Evolutionary conservation across 495 filamentous ascomycete species (phyloP), one percentile per base, ranked within the genome.

Genomic region (Pseudotulostoma volvatum): DNA sequence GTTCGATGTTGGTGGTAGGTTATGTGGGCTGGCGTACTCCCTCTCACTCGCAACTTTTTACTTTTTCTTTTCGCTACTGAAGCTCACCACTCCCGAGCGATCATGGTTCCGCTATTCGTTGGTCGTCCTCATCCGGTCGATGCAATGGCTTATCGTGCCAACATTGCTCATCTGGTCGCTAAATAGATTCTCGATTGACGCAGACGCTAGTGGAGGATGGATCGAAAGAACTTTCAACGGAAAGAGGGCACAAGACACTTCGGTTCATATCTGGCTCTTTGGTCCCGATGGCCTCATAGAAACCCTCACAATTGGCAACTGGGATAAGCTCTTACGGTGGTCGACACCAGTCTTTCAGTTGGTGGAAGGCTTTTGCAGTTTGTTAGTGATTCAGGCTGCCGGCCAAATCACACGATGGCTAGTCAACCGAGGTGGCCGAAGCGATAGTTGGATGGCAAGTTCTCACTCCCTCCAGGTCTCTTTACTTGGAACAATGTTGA

Each of bases 381-480:
- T 97, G 51, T 60, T 97, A 42, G 90, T 97, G 36, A 95, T 97
- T 38, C 90, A 97, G 57, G 82, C 86, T 9, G 76, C 79, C 20
- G 90, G 90, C 1, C 87, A 93, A 53, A 85, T 95, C 39, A 93
- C 90, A n/a, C 71, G 84, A 50, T 94, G 84, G 79, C 73, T 95
- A 14, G 87, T 95, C 32, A 97, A 95, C 56, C 59, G 79, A 36
- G 66, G 77, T 41, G 84, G 84, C 40, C 73, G 83, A 44, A 85
- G 85, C 44, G 90, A 97, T 61, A 90, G 77, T 44, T 97, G 90
- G 90, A 88, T 95, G 81, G 86, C 92, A 71, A 54, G 76, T 66
- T 33, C 31, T 45, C 18, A 19, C 16, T 2, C 18, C 15, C 8
- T 32, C 15, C 18, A 8, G 15, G n/a, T 25, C 11, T 34, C 14